Percentiles rank a stretch among this genome's conserved stretches.
phyloP scores from a whole-genome alignment of 1,139 yeast genomes.

The Hyphopichia wangnamkhiaoensis region DNA sequence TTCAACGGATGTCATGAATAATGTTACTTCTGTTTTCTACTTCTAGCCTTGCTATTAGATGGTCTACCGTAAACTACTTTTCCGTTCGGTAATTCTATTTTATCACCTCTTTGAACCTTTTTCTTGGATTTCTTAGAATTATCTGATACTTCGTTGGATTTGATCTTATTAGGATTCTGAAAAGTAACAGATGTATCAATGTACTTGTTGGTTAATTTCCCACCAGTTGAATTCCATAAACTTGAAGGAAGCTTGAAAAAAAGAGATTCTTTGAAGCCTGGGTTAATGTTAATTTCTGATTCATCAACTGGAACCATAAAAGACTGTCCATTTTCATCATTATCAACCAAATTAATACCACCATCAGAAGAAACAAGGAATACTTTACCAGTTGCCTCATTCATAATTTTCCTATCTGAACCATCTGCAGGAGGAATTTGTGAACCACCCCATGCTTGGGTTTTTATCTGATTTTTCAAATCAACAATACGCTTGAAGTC shows the following conservation, averaged over 20 bases:
- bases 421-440: conserved; percentile 49
- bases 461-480: conserved; percentile 52
- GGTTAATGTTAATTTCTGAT: conserved; percentile 35
- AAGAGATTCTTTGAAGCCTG: conserved; percentile 57
- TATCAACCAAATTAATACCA: conserved; percentile 61
- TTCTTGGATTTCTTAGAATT: conserved; percentile 27
- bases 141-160: conserved; percentile 11
- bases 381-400: conserved; percentile 49
- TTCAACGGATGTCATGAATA: too few species aligned
- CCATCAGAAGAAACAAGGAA: conserved; percentile 72
- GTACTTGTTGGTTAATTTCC: conserved; percentile 29
- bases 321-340: conserved; percentile 41
- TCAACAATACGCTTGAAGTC: conserved; percentile 58
- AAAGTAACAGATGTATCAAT: conserved; percentile 26
- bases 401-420: conserved; percentile 39
- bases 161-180: conserved; percentile 13
- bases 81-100: conserved; percentile 58
- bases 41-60: conserved; percentile 16
- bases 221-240: conserved; percentile 49
- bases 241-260: conserved; percentile 47
- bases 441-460: conserved; percentile 64
- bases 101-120: conserved; percentile 43
- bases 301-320: conserved; percentile 34
- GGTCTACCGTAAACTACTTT: conserved; percentile 54
- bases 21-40: conserved; percentile 6